Percentiles rank a stretch among this genome's conserved stretches.
Evolutionary conservation across 2,329 filamentous ascomycete genomes (phyloP).

Genomic region (Ustilaginoidea virens): DNA sequence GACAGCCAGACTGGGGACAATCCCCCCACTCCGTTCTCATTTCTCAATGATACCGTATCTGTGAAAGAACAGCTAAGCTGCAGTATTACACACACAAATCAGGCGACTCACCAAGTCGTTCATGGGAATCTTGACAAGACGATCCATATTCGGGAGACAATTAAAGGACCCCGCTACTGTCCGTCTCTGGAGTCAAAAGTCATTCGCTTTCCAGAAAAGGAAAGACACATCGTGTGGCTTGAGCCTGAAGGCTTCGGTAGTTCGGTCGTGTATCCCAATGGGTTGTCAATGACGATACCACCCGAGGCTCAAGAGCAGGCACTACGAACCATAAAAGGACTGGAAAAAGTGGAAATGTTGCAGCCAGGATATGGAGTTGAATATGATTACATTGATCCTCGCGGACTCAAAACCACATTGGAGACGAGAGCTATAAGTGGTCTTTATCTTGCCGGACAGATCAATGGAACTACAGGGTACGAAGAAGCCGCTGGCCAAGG

Average conservation of each 20-base stretch:
- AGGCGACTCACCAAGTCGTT: constrained; percentile 66
- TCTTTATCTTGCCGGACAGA: constrained; percentile 86
- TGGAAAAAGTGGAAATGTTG: constrained; percentile 82
- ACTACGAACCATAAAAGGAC: constrained; percentile 71
- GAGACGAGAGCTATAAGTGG: constrained; percentile 87
- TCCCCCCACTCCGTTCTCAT: constrained; percentile 81
- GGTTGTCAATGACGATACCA: constrained; percentile 92
- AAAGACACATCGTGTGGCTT: constrained; percentile 82
- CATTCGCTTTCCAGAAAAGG: constrained; percentile 69
- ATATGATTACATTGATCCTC: constrained; percentile 95
- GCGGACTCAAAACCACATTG: constrained; percentile 71
- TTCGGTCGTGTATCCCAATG: constrained; percentile 87
- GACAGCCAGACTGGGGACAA: constrained; percentile 68
- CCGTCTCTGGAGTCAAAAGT: constrained; percentile 92
- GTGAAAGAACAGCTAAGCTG: constrained; percentile 76
- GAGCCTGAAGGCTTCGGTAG: constrained; percentile 91
- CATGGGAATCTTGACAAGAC: constrained; percentile 86
- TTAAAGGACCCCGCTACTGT: constrained; percentile 89
- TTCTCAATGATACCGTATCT: constrained; percentile 62
- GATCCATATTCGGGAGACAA: constrained; percentile 88
- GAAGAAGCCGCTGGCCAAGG: constrained; percentile 95
- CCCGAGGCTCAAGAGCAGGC: constrained; percentile 72
- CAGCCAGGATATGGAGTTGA: constrained; percentile 95
- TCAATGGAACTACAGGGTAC: constrained; percentile 96
- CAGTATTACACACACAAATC: constrained; percentile 77